Evolutionary conservation across 768 basidiomycete species (phyloP), one percentile per base, ranked within the genome.

Genomic region (Termitomyces eurrhizus): DNA sequence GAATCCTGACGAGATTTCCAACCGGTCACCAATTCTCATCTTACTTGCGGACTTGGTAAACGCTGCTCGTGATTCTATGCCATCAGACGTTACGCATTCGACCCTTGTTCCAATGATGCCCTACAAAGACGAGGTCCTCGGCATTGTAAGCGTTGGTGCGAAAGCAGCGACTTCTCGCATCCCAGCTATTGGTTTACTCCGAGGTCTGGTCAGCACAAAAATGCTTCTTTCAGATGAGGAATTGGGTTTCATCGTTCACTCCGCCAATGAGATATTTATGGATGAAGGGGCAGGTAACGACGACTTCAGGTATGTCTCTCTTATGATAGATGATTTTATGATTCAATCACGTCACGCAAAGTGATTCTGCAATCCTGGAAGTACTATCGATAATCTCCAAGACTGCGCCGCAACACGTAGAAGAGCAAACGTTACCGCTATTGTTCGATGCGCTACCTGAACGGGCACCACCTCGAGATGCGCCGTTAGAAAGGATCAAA

Each of bases 391-490:
- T 76, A 1, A 82, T 94, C 39, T 82, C 92, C 4, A 64, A 75
- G 21, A 72, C 73, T n/a, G 72, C 86, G 2, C 83, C 93, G 12
- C 77, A 76, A 18, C 84, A 88, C 61, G 78, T 98, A 37, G 82
- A 85, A 54, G 80, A 85, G 35, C 84, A 86, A 59, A 93, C 89
- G 0, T 83, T 98, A 4, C 95, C 95, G 0, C 74, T 89, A 1
- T 81, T 98, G 11, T 92, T 97, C 70, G 76, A 76, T 35, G 75
- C 83, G 9, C 81, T 98, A 1, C 93, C 96, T 1, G 87, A 90
- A 56, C 61, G 65, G 26, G 81, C 88, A 7, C 88, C 92, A 4
- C 39, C 76, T 1, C 73, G 82, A 21, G 78, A 84, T 6, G 86
- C 83, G 13, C 72, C 74, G 2, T 64, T 72, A 3, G 83, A 85